Percentiles rank a stretch among this genome's conserved stretches.
phyloP scores from a whole-genome alignment of 2,329 filamentous ascomycete genomes.

The Onygena corvina region DNA sequence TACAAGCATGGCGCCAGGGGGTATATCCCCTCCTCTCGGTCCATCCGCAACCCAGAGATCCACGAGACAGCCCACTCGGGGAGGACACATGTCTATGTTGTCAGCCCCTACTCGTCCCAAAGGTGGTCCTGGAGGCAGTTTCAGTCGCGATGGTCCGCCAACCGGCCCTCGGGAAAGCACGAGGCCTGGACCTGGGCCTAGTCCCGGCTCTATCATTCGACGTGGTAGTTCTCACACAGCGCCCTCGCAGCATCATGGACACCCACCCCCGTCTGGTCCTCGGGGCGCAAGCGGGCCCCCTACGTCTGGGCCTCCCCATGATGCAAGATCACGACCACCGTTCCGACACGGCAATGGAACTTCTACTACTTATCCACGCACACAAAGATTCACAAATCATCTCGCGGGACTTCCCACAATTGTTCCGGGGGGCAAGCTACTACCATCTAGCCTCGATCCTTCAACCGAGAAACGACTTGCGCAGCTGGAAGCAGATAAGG shows the following conservation, averaged over 20 bases:
- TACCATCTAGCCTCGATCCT: slow-evolving; percentile 29
- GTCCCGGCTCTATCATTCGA: slow-evolving; percentile 7
- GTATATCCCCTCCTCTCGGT: slow-evolving; percentile 27
- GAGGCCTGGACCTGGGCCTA: slow-evolving; percentile 21
- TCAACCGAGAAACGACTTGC: slow-evolving; percentile 34
- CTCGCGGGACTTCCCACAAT: slow-evolving; percentile 30
- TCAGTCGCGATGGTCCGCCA: slow-evolving; percentile 11
- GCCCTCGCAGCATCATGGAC: slow-evolving; percentile 19
- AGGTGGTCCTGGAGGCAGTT: slow-evolving; percentile 26
- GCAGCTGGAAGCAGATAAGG: slow-evolving; percentile 35
- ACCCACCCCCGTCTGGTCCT: slow-evolving; percentile 31
- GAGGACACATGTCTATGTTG: slow-evolving; percentile 30
- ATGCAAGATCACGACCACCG: slow-evolving; percentile 23
- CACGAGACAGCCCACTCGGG: slow-evolving; percentile 28
- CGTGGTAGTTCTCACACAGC: slow-evolving; percentile 10
- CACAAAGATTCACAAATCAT: slow-evolving; percentile 31
- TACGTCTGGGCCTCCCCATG: slow-evolving; percentile 14
- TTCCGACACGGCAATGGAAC: slow-evolving; percentile 28
- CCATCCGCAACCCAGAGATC: slow-evolving; percentile 27
- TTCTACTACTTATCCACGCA: slow-evolving; percentile 28
- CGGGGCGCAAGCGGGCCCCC: slow-evolving; percentile 9
- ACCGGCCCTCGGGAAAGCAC: slow-evolving; percentile 23
- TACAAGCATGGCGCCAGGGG: slow-evolving; percentile 16
- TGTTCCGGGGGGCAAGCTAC: slow-evolving; percentile 33
- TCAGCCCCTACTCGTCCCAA: slow-evolving; percentile 39